Base-by-base conservation (phyloP, 1,284 basidiomycete genomes). In the Trichosporon coremiiforme region DNA sequence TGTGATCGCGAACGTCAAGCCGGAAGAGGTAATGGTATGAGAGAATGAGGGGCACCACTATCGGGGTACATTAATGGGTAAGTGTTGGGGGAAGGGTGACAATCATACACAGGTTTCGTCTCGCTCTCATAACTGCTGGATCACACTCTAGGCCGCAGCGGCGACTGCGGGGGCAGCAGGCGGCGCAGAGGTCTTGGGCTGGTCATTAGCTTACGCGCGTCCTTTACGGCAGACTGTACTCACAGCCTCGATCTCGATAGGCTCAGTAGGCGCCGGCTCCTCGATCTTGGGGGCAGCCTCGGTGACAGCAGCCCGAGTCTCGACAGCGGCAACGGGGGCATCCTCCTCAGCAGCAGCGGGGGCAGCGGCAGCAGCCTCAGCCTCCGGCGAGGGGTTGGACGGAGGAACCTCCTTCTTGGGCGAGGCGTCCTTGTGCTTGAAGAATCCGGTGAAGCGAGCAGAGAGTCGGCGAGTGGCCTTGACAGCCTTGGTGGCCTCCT, bases 401-500 rank as follows among this genome's bases (percentile, higher is more conserved):
- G 57, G 17, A 25, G 57, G 57, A 67, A 75, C 72, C 68, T 78
- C 76, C 69, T 77, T 67, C 66, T 69, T 74, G 57, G 72, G 66
- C 36, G 75, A 20, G 13, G 71, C 66, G 47, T 76, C 71, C 68
- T 80, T 76, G 71, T 76, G 75, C 69, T 70, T 69, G 71, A 74
- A 72, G 72, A 80, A 79, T 66, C 76, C 76, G 60, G 75, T 78
- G 74, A 82, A 75, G 64, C 80, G 79, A 55, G 79, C 77, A 15
- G 81, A 83, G 31, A 83, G 74, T 47, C 81, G 79, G 70, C 81
- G 80, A 68, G 74, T 72, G 60, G 78, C 76, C 73, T 82, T 81
- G 71, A 76, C 67, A n/a, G 71, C 72, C 70, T 79, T 80, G 75
- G 68, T 45, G 35, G 72, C 68, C 67, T 69, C 70, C 64, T 70